Evolutionary conservation across 2,329 filamentous ascomycete genomes (phyloP), one percentile per base, ranked within the genome.

Genomic region (Sporothrix pallida): DNA sequence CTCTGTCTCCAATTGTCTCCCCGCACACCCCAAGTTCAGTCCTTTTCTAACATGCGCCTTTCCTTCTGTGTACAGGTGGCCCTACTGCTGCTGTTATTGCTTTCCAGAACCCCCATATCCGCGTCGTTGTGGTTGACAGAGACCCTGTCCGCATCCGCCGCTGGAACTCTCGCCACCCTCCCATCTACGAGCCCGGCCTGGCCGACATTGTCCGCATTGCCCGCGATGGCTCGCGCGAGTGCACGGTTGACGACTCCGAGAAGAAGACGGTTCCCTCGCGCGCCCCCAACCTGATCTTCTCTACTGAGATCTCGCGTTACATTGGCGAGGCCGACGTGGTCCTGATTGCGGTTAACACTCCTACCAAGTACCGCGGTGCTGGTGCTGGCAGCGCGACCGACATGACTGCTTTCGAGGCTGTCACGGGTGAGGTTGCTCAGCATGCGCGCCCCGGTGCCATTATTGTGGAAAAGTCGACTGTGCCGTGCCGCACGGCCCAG

Each of bases 381-480:
- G 93, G 92, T 67, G 89, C 90, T 5, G 92, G 92, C 12, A 87
- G 86, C 76, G 92, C 92, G 0, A 91, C 91, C 17, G 91, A 95
- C 77, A 88, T 95, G 83, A 89, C 88, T 0, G 89, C 89, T 12
- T 88, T 95, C 37, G 92, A 95, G 80, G 88, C 88, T 20, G 92
- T 91, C 6, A 89, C 89, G 1, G 86, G 87, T 70, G 88, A 89
- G 72, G 90, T 95, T 48, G 92, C 92, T 10, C 84, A 88, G 76
- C 85, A 90, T 75, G 91, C 92, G 2, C 89, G 87, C 44, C 84
- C 86, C 20, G 90, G 90, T 67, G 89, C 91, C 72, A 92, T 95
- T 72, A 89, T 95, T 70, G 92, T 95, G 23, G 92, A 95, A 83
- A 95, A 95, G 84, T 92, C 89, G 73, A 95, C 93, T 0, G 93